phyloP scores from a whole-genome alignment of 192 early-diverging fungal genomes.

The Backusella psychrophila region DNA sequence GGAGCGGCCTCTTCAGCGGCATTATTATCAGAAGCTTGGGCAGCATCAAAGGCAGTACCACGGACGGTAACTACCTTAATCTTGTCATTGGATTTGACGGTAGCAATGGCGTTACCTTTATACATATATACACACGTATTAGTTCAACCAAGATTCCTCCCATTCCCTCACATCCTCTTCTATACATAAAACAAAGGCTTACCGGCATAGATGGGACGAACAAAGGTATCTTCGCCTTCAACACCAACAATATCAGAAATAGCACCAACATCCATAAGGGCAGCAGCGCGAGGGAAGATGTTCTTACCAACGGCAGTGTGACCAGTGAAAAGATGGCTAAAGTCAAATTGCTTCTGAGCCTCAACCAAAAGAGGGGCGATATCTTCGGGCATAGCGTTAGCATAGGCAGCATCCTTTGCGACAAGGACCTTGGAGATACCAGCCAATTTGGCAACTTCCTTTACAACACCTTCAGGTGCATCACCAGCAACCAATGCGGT shows the following conservation, averaged over 20 bases:
- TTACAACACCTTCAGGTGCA: slow-evolving; percentile 63
- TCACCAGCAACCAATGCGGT: slow-evolving; percentile 88
- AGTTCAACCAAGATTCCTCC: background rate
- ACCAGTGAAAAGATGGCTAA: slow-evolving; percentile 85
- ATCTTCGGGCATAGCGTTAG: slow-evolving; percentile 79
- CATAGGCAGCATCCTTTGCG: slow-evolving; percentile 77
- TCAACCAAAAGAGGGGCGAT: slow-evolving; percentile 74
- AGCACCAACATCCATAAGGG: slow-evolving; percentile 86
- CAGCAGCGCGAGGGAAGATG: slow-evolving; percentile 89
- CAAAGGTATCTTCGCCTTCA: slow-evolving; percentile 83
- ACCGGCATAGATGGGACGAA: slow-evolving; percentile 97
- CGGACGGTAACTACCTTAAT: slow-evolving; percentile 92
- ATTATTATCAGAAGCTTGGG: slow-evolving; percentile 41
- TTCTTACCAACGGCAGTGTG: slow-evolving; percentile 95
- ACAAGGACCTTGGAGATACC: slow-evolving; percentile 84
- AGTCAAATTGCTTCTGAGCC: slow-evolving; percentile 63
- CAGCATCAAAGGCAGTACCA: slow-evolving; percentile 83
- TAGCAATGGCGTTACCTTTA: slow-evolving; percentile 92
- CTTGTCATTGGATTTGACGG: slow-evolving; percentile 84
- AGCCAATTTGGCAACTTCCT: slow-evolving; percentile 56
- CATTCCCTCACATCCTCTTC: background rate
- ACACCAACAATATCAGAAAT: slow-evolving; percentile 88
- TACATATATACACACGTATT: background rate
- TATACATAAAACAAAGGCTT: slow-evolving; percentile 14
- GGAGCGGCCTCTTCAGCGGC: slow-evolving; percentile 72